These are phyloP conservation scores for Fomitopsis pinicola DNA, from an alignment of 1,284 basidiomycete genomes.

Conservation along the genomic window DNA sequence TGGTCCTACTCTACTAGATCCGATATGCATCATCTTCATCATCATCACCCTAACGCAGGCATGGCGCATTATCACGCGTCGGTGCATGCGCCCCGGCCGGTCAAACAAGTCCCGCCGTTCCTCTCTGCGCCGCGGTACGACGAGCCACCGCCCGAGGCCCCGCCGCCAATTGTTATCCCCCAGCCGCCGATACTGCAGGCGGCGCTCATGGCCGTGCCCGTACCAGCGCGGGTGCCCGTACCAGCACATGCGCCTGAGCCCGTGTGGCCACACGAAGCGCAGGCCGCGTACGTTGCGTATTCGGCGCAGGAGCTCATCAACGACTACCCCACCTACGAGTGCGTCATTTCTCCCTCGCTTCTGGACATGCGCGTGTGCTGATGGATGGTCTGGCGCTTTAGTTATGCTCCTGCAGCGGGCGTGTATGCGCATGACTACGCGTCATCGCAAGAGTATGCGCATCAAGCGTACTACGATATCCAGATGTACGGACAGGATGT, in stretches of 20 bases:
- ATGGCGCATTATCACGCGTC: constrained; percentile 2
- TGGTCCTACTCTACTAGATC: not conserved
- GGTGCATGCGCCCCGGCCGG: constrained; percentile 17
- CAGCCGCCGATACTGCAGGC: constrained; percentile 15
- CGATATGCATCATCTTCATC: not conserved
- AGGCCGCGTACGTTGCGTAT: not conserved
- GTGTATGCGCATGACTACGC: not conserved
- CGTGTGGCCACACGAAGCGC: not conserved
- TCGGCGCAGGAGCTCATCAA: not conserved
- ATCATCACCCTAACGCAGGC: no score
- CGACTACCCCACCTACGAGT: not conserved
- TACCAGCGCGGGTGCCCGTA: not conserved
- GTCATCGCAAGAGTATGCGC: not conserved
- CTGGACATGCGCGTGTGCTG: not conserved
- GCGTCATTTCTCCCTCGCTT: not conserved
- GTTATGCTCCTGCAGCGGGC: not conserved
- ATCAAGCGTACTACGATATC: not conserved
- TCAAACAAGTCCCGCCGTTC: constrained; percentile 13
- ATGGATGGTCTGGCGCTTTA: not conserved
- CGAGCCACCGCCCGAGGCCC: constrained; percentile 6
- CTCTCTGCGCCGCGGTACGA: constrained; percentile 6
- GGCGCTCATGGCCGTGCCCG: not conserved
- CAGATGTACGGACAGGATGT: not conserved
- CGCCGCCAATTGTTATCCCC: constrained; percentile 13
- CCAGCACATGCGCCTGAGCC: not conserved